phyloP scores from a whole-genome alignment of 306 rosid genomes.

The Oxytropis ochrocephala region DNA sequence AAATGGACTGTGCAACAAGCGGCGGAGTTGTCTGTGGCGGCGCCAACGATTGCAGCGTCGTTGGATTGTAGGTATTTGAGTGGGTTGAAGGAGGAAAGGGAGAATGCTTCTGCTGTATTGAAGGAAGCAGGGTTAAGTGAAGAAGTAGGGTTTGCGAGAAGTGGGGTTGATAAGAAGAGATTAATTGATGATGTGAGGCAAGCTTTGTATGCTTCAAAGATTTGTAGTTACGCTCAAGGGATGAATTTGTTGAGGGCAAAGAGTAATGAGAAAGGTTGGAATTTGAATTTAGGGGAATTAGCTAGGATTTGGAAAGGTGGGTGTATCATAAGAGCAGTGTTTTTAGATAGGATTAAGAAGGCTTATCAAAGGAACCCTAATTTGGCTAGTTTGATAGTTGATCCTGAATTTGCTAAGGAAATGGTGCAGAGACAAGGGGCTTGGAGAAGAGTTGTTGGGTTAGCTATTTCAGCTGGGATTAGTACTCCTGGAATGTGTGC shows the following conservation, averaged over 20 bases:
- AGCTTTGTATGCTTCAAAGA: constrained; percentile 89
- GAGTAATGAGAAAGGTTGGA: constrained; percentile 81
- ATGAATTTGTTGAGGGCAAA: constrained; percentile 91
- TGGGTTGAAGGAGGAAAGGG: constrained; percentile 92
- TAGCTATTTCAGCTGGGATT: constrained; percentile 77
- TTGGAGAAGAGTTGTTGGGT: constrained; percentile 88
- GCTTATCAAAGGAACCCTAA: constrained; percentile 83
- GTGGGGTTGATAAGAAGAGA: constrained; percentile 67
- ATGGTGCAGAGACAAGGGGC: constrained; percentile 98
- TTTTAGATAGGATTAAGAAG: constrained; percentile 87
- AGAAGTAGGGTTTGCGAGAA: constrained; percentile 30
- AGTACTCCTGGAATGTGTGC: constrained; percentile 99
- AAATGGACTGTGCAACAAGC: constrained; percentile 98
- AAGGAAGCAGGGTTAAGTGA: constrained; percentile 76
- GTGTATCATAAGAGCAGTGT: constrained; percentile 87
- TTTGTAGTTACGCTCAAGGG: constrained; percentile 95
- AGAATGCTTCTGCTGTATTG: constrained; percentile 55
- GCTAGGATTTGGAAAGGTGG: constrained; percentile 99
- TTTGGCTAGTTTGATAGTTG: constrained; percentile 74
- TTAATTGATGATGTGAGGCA: constrained; percentile 91
- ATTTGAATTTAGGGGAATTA: constrained; percentile 78
- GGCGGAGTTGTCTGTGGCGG: constrained; percentile 85
- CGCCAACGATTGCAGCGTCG: constrained; percentile 85
- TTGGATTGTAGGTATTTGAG: constrained; percentile 80
- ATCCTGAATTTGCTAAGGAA: constrained; percentile 85